Evolutionary conservation across 495 filamentous ascomycete genomes (phyloP).

Genomic region (Penicillium psychrofluorescens): DNA sequence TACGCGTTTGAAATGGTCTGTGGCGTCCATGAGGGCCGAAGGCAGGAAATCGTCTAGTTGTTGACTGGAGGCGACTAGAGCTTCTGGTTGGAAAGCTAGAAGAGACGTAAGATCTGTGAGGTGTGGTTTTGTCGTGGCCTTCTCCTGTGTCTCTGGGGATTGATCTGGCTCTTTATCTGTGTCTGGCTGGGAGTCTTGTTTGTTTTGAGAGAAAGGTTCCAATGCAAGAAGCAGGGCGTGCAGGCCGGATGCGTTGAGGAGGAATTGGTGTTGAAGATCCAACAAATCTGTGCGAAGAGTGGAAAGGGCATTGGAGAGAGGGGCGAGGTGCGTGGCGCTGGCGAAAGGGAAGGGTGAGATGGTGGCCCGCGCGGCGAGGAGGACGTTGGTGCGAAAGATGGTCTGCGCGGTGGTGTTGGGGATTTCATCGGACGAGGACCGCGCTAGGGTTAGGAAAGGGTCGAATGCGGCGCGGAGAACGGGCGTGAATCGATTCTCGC

Average conservation of each 20-base stretch:
- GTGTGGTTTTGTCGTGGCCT: slow-evolving; percentile 8
- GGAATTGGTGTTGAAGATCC: slow-evolving; percentile 47
- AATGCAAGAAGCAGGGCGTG: slow-evolving; percentile 61
- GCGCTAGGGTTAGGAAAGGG: slow-evolving; percentile 72
- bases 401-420: slow-evolving; percentile 45
- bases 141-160: no score
- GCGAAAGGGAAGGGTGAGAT: slow-evolving; percentile 37
- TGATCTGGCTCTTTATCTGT: no score
- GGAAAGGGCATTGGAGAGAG: slow-evolving; percentile 30
- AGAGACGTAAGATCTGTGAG: slow-evolving; percentile 47
- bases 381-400: slow-evolving; percentile 81
- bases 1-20: slow-evolving; percentile 67
- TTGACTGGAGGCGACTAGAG: slow-evolving; percentile 60
- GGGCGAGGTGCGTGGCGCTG: slow-evolving; percentile 28
- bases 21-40: slow-evolving; percentile 85
- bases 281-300: slow-evolving; percentile 34
- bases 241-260: slow-evolving; percentile 68
- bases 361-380: slow-evolving; percentile 46
- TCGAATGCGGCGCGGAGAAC: slow-evolving; percentile 80
- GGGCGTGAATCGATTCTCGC: slow-evolving; percentile 52
- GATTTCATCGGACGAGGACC: slow-evolving; percentile 58
- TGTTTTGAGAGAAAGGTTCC: slow-evolving; percentile 30
- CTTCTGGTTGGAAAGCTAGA: slow-evolving; percentile 53
- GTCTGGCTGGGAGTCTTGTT: slow-evolving; percentile 6
- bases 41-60: slow-evolving; percentile 86